Conservation (phyloP, 208 protist species). For the Phytomonas sp. region DNA sequence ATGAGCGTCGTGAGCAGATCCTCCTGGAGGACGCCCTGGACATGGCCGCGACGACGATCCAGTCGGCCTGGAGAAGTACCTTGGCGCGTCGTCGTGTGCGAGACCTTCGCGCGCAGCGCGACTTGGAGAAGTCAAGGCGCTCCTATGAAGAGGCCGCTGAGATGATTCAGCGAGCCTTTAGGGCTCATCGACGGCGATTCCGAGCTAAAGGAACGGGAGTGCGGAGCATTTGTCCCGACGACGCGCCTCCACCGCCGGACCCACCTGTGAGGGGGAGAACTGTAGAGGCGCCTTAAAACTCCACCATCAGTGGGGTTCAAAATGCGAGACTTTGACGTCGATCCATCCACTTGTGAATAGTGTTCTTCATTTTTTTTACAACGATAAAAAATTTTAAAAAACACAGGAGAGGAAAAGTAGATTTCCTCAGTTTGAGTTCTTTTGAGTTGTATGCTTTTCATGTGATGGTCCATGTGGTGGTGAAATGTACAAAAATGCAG, state of each 20-base stretch:
- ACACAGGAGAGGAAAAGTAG: neutral
- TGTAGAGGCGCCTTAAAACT: neutral
- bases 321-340: neutral
- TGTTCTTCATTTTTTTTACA: neutral
- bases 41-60: conserved; percentile 48
- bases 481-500: neutral
- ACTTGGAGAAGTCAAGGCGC: conserved; percentile 10
- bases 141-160: conserved; percentile 42
- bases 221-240: neutral
- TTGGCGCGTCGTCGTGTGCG: conserved; percentile 13
- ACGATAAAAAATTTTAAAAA: neutral
- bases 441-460: neutral
- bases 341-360: neutral
- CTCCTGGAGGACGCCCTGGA: conserved; percentile 43
- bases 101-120: conserved; percentile 13
- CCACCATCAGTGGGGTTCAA: neutral
- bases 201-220: neutral
- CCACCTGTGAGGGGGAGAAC: neutral
- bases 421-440: neutral
- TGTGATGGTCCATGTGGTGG: neutral
- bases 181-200: conserved; percentile 19
- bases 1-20: conserved; percentile 24
- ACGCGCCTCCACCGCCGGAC: neutral
- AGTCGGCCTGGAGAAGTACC: conserved; percentile 68
- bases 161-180: conserved; percentile 62